Conservation (phyloP, 352 stramenopile genomes). For the Globisporangium polare region DNA sequence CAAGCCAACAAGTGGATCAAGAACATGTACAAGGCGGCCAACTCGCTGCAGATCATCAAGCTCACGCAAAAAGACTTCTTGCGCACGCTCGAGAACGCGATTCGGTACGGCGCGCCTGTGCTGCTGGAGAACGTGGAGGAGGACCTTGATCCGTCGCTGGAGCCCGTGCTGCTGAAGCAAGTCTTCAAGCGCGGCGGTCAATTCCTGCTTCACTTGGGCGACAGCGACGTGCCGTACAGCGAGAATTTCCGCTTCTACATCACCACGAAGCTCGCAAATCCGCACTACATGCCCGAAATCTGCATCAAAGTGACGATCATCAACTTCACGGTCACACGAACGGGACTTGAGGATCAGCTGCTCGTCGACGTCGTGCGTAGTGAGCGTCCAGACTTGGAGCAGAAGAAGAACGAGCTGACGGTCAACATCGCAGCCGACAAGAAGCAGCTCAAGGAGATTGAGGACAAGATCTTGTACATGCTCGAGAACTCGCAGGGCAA, state of each 20-base stretch:
- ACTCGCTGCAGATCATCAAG: slow-evolving; percentile 91
- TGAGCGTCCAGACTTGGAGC: slow-evolving; percentile 90
- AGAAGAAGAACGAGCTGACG: slow-evolving; percentile 91
- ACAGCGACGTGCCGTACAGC: slow-evolving; percentile 91
- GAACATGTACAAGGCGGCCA: slow-evolving; percentile 85
- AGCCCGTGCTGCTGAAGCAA: slow-evolving; percentile 92
- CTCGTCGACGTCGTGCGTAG: slow-evolving; percentile 91
- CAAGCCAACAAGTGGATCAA: slow-evolving; percentile 95
- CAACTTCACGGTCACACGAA: slow-evolving; percentile 94
- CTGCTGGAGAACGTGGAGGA: slow-evolving; percentile 94
- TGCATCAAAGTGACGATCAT: slow-evolving; percentile 95
- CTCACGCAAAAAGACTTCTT: slow-evolving; percentile 91
- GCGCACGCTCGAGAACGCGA: slow-evolving; percentile 89
- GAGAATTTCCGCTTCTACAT: slow-evolving; percentile 93
- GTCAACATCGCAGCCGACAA: slow-evolving; percentile 92
- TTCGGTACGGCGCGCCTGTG: slow-evolving; percentile 89
- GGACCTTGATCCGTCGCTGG: slow-evolving; percentile 89
- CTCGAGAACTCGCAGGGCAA: slow-evolving; percentile 92
- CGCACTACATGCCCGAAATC: slow-evolving; percentile 94
- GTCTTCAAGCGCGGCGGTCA: slow-evolving; percentile 92
- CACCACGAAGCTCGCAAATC: slow-evolving; percentile 93
- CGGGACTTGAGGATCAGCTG: slow-evolving; percentile 90
- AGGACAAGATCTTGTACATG: slow-evolving; percentile 94
- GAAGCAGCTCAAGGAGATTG: slow-evolving; percentile 92
- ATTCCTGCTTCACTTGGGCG: slow-evolving; percentile 85